Base-by-base conservation (phyloP, 768 basidiomycete genomes). In the Trametopsis cervina region DNA sequence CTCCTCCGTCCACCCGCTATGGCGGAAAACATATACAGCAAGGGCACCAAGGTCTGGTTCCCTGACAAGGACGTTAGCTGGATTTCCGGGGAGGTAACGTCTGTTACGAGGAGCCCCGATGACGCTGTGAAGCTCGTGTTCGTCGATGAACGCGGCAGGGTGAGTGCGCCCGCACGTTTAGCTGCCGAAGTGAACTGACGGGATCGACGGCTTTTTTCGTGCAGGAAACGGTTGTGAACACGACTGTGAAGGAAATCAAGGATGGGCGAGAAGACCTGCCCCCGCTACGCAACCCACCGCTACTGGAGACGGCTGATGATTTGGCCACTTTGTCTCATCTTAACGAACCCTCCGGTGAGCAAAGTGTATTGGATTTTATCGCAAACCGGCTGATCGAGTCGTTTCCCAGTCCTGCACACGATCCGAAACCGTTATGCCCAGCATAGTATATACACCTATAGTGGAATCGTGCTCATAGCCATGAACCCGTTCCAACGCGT, bases 401-500 rank as follows among this genome's bases (percentile, higher is more conserved):
- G 25, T 36, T 35, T 10, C 26, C 2, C 57, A 95, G 95, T 99
- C 24, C 76, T 99, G 22, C 94, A 99, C 63, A 95, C 95, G 39
- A 97, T 99, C 58, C 83, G 88, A 29, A 94, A 94, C 66, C 88
- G 95, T 58, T 99, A 99, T 70, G 89, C 85, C 26, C 88, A 93
- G 57, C 95, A 95, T 66, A 90, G 89, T 63, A 98, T 98, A 59
- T 99, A 98, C 63, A 98, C 96, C 25, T 99, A 98, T 71, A 94
- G 90, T 54, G 96, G 96, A 57, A 99, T 98, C 56, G 95, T 98
- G 52, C 80, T 99, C 56, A 96, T 99, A 63, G 96, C 96, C 46
- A 84, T 99, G 70, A 99, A 99, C 68, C 96, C 96, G 40, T 99
- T 99, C 68, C 89, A 94, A 68, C 89, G 93, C 61, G 86, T 99